Evolutionary conservation across 305 asterid genomes (phyloP), one percentile per base, ranked within the genome.

Genomic region (Stenogyne calaminthoides): DNA sequence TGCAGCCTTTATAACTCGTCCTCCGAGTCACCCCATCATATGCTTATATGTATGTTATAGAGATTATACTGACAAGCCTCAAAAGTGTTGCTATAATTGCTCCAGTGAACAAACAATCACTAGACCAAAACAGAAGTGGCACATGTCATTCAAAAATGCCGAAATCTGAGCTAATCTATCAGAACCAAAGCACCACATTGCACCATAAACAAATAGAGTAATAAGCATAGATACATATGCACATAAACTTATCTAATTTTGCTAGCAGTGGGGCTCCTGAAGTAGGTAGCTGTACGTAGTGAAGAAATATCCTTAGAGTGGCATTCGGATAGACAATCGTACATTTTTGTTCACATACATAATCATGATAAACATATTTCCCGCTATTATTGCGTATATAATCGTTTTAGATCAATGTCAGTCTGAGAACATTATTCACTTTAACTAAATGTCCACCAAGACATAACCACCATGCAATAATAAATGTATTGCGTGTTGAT

Each of bases 71-170:
- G 9, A 42, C 27, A 72, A 15, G 56, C 77, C 60, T 59, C 20
- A 39, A 37, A 47, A 37, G 40, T 19, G 46, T 78, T 18, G 14
- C 66, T 59, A 67, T 12, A 20, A 64, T 25, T 32, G 15, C 40
- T 54, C 12, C 34, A 61, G 70, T 69, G 40, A 64, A 44, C 64
- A 74, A 66, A 37, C 55, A 63, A 70, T 47, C 16, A 77, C 65
- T 11, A 16, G 25, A 49, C 65, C 18, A 57, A 2, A 22, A n/a
- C 67, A 15, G 49, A 70, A 55, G 27, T 64, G n/a, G 1, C 16
- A 1, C n/a, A 37, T 18, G 20, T 32, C 59, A 16, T 65, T 73
- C 27, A 52, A 39, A n/a, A n/a, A 54, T 56, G 29, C 51, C 9
- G 60, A 40, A 46, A 51, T 19, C 60, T 19, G 15, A 32, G 74